Percentiles rank a stretch among this genome's conserved stretches.
phyloP scores from a whole-genome alignment of 2,329 filamentous ascomycete genomes.

The Cyphellophora europaea region DNA sequence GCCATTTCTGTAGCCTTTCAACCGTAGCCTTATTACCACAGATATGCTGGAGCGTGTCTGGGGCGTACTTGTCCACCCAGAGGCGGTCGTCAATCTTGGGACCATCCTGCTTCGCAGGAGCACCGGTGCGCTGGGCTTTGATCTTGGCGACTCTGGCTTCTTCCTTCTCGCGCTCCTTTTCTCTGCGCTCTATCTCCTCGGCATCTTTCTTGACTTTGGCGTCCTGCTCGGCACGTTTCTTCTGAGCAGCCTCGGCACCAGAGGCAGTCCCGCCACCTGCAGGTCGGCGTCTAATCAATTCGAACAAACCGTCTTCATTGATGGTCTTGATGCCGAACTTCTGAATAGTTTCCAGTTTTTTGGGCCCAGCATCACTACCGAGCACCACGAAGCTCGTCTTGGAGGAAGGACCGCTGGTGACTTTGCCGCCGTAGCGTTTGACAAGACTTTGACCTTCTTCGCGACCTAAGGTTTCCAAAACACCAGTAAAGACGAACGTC shows the following conservation, averaged over 20 bases:
- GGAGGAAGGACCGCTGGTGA: constrained; percentile 73
- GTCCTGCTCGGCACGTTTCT: constrained; percentile 78
- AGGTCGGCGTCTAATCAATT: constrained; percentile 70
- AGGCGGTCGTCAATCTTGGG: constrained; percentile 53
- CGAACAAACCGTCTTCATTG: constrained; percentile 84
- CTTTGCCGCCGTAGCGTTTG: constrained; percentile 89
- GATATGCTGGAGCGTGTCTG: constrained; percentile 73
- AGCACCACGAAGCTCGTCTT: constrained; percentile 94
- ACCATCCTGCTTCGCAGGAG: constrained; percentile 29
- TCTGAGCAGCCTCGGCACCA: constrained; percentile 73
- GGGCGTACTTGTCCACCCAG: constrained; percentile 94
- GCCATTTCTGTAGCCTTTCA: constrained; percentile 81
- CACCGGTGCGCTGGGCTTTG: constrained; percentile 28
- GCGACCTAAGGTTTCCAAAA: constrained; percentile 69
- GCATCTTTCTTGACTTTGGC: constrained; percentile 73
- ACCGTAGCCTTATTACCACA: constrained; percentile 90
- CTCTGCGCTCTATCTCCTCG: constrained; percentile 75
- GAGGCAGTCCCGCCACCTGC: constrained; percentile 81
- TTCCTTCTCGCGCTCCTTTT: constrained; percentile 44
- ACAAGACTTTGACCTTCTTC: constrained; percentile 80
- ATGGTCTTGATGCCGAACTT: constrained; percentile 79
- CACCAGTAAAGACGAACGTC: constrained; percentile 89
- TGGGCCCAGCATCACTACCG: constrained; percentile 83
- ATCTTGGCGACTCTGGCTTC: constrained; percentile 32
- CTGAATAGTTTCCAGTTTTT: constrained; percentile 79